Conservation (phyloP, 441 rosid species). For the Syzygium malaccense region DNA sequence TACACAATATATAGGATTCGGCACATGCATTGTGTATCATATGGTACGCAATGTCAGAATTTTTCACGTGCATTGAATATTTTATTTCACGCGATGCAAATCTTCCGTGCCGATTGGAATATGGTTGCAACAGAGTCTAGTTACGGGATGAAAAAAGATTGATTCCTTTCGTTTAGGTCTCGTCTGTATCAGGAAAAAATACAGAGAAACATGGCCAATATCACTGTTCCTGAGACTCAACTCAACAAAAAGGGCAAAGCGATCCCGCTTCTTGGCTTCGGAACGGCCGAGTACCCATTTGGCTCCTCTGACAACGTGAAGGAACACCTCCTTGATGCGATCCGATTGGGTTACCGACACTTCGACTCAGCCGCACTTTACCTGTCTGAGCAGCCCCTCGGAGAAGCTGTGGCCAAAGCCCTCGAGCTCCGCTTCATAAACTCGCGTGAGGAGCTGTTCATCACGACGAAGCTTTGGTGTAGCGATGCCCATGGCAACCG, state of each 20-base stretch:
- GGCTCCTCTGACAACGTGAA: conserved; percentile 7
- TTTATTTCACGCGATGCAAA: not conserved
- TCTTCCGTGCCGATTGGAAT: not conserved
- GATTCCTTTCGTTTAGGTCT: not conserved
- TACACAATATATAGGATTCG: too few relatives aligned
- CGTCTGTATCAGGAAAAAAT: not conserved
- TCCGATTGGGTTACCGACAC: conserved; percentile 35
- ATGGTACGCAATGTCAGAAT: not conserved
- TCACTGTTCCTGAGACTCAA: not conserved
- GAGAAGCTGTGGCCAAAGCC: conserved; percentile 34
- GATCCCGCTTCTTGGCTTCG: conserved; percentile 31
- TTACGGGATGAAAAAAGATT: not conserved
- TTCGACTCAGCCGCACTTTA: conserved; percentile 39
- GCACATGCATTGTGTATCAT: not conserved
- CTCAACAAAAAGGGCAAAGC: not conserved
- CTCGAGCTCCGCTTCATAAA: conserved; percentile 18
- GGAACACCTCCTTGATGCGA: conserved; percentile 19
- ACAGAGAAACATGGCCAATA: not conserved
- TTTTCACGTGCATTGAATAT: not conserved
- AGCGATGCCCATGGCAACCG: conserved; percentile 24
- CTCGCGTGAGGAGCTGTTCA: conserved; percentile 38
- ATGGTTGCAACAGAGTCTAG: not conserved
- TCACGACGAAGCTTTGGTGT: conserved; percentile 45
- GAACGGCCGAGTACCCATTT: conserved; percentile 26
- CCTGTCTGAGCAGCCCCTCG: conserved; percentile 23